Conservation (phyloP, 345 rosid genomes). For the Citrus glauca region DNA sequence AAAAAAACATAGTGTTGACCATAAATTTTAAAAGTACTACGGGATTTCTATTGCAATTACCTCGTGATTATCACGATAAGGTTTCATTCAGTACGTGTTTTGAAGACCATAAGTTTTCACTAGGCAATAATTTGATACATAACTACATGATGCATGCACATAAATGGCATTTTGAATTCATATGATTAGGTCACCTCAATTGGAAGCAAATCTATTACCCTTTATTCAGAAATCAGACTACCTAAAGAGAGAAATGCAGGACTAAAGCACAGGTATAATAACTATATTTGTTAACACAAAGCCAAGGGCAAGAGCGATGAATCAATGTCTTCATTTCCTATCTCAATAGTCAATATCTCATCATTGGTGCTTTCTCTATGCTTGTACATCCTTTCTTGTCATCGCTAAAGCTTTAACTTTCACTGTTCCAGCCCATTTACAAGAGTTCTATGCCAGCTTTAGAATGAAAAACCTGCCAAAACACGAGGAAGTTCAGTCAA, state of each 20-base stretch:
- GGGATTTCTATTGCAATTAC: too few species aligned
- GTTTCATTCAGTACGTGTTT: too few species aligned
- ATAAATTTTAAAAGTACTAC: too few species aligned
- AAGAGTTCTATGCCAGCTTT: background rate
- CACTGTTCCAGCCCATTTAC: background rate
- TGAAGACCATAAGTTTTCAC: too few species aligned
- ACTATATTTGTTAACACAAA: too few species aligned
- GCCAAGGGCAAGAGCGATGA: background rate
- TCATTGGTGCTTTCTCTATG: background rate
- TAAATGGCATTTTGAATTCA: too few species aligned
- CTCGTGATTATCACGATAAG: too few species aligned
- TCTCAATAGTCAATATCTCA: too few species aligned
- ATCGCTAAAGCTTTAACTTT: background rate
- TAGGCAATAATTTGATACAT: too few species aligned
- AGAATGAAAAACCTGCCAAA: background rate
- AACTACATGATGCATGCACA: too few species aligned
- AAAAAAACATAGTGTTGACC: too few species aligned
- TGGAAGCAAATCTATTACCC: background rate
- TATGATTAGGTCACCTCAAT: too few species aligned
- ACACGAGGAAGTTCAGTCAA: background rate
- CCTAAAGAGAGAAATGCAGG: background rate
- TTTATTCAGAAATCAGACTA: background rate
- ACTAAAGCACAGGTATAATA: background rate
- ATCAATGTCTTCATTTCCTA: background rate
- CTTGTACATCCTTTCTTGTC: background rate